phyloP scores from a whole-genome alignment of 2,329 filamentous ascomycete species.

The Penicillium vulpinum region DNA sequence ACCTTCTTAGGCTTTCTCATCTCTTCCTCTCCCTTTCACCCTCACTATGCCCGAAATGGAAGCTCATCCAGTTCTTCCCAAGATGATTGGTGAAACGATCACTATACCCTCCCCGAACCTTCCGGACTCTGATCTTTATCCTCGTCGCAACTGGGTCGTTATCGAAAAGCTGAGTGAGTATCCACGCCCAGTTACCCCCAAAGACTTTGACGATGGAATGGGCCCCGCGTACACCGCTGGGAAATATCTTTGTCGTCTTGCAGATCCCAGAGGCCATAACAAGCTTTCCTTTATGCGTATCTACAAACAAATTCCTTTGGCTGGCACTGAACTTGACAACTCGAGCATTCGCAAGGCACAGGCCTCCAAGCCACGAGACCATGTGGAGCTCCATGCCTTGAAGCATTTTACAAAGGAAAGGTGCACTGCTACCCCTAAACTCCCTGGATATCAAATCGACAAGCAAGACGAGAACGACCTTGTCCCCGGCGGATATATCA shows the following conservation, averaged over 20 bases:
- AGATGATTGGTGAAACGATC: neutral
- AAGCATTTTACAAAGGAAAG: neutral
- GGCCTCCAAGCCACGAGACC: too few species aligned
- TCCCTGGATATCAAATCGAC: neutral
- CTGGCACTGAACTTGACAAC: too few species aligned
- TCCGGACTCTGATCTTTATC: neutral
- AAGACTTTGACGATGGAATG: neutral
- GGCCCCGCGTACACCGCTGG: neutral
- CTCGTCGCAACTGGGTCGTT: neutral
- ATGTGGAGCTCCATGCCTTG: neutral
- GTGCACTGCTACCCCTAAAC: neutral
- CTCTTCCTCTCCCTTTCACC: neutral
- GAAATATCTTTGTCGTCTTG: neutral
- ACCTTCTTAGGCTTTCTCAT: neutral
- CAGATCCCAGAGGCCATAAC: too few species aligned
- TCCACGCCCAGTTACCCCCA: neutral
- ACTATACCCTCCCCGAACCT: neutral
- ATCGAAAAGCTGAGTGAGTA: neutral
- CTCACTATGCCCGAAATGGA: neutral
- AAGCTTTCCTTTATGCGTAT: too few species aligned
- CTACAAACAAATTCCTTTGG: neutral
- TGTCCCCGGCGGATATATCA: neutral
- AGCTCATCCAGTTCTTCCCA: neutral
- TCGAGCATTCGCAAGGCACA: too few species aligned
- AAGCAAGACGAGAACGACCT: neutral